Percentiles rank a stretch among this genome's conserved stretches.
These are phyloP conservation scores for Mrakia hoshinonis DNA, from an alignment of 768 basidiomycete genomes.

Conservation along the genomic window DNA sequence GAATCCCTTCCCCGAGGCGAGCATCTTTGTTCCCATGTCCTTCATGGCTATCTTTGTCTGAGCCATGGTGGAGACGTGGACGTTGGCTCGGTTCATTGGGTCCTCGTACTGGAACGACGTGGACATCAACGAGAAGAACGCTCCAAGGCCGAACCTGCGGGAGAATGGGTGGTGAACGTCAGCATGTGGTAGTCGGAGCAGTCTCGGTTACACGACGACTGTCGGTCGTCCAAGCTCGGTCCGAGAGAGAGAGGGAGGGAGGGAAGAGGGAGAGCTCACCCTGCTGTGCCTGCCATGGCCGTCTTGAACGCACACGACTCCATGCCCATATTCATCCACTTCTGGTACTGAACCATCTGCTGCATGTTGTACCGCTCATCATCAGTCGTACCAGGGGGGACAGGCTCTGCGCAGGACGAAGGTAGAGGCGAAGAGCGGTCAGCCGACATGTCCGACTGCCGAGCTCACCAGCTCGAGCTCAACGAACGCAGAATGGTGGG, in stretches of 20 bases:
- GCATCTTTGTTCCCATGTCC: conserved; percentile 93
- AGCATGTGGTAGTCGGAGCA: too few species aligned
- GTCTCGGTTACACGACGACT: too few species aligned
- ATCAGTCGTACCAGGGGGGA: conserved; percentile 72
- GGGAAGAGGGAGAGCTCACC: conserved; percentile 41
- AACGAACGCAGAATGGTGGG: background rate
- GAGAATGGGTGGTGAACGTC: too few species aligned
- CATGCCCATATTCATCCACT: conserved; percentile 61
- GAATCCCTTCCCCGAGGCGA: conserved; percentile 78
- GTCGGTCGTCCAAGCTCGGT: background rate
- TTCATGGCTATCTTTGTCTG: conserved; percentile 78
- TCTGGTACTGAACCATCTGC: conserved; percentile 69
- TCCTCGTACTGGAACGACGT: conserved; percentile 92
- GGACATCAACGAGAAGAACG: conserved; percentile 94
- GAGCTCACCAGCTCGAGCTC: background rate
- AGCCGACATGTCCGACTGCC: background rate
- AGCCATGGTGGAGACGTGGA: conserved; percentile 29
- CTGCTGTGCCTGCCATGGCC: conserved; percentile 67
- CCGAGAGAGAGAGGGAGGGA: background rate
- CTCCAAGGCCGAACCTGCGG: conserved; percentile 69
- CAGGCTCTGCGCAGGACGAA: conserved; percentile 29
- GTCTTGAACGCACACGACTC: conserved; percentile 83
- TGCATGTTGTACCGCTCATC: conserved; percentile 62
- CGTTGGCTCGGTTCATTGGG: conserved; percentile 49
- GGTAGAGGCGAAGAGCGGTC: background rate